Conservation (phyloP, 2,329 filamentous ascomycete genomes). For the Fusarium sp. region DNA sequence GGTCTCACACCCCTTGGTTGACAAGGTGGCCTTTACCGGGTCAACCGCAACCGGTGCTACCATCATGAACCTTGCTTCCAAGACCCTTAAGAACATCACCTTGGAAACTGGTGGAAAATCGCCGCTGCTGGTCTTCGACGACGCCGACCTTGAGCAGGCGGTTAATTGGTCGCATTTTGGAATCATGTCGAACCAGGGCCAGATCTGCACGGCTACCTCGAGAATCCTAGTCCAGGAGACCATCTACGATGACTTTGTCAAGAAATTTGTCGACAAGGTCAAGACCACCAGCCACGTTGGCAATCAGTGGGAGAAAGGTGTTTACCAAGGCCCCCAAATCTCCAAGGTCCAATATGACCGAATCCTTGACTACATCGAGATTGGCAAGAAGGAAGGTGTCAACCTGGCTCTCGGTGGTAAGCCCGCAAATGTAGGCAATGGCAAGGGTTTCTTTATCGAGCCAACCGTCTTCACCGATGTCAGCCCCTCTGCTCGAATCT, state of each 20-base stretch:
- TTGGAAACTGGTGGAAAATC: slow-evolving; percentile 9
- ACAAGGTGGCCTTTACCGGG: slow-evolving; percentile 7
- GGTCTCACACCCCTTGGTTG: slow-evolving; percentile 4
- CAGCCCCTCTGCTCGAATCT: neutral
- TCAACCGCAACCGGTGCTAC: slow-evolving; percentile 3
- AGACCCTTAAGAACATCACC: slow-evolving; percentile 13
- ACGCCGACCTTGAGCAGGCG: slow-evolving; percentile 4
- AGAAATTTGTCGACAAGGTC: neutral
- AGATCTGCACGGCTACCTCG: slow-evolving; percentile 7
- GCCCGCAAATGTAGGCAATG: neutral
- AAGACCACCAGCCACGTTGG: neutral
- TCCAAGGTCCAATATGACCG: slow-evolving; percentile 1
- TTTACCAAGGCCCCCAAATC: slow-evolving; percentile 6
- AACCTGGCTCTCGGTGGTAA: neutral
- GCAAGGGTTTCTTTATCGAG: slow-evolving; percentile 6
- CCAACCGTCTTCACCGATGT: slow-evolving; percentile 10
- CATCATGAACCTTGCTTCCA: neutral
- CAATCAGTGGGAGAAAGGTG: slow-evolving; percentile 2
- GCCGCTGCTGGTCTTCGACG: slow-evolving; percentile 7
- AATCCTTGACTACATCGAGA: slow-evolving; percentile 2
- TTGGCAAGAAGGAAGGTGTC: slow-evolving; percentile 1
- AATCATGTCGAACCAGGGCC: slow-evolving; percentile 11
- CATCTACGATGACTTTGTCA: slow-evolving; percentile 9
- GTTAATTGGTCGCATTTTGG: slow-evolving; percentile 6
- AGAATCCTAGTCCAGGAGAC: slow-evolving; percentile 6